These are phyloP conservation scores for Spergularia azorica DNA, from an alignment of 179 eudicot genomes.

Conservation along the genomic window DNA sequence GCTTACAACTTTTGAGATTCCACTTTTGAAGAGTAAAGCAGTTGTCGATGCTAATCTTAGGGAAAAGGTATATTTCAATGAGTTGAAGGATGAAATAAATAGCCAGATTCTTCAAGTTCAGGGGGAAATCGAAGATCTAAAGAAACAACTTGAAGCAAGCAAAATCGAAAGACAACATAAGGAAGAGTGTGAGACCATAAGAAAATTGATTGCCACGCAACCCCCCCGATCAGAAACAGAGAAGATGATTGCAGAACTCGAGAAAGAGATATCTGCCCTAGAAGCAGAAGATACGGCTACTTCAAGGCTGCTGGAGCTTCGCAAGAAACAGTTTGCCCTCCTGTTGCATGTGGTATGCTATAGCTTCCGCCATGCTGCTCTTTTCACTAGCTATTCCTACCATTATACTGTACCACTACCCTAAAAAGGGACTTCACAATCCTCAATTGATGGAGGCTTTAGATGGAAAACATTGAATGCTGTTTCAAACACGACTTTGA, in stretches of 20 bases:
- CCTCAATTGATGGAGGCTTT: background rate
- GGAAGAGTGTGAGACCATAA: constrained; percentile 93
- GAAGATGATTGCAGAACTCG: constrained; percentile 69
- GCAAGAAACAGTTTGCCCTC: constrained; percentile 95
- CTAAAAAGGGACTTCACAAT: background rate
- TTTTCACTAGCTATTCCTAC: background rate
- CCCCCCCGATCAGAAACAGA: constrained; percentile 88
- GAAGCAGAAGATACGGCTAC: constrained; percentile 82
- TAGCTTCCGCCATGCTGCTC: constrained; percentile 1
- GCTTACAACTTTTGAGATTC: constrained; percentile 91
- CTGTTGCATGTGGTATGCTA: constrained; percentile 89
- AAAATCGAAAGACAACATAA: constrained; percentile 96
- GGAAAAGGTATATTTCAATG: constrained; percentile 89
- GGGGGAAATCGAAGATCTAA: constrained; percentile 82
- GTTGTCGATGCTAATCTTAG: constrained; percentile 82
- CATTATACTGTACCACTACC: background rate
- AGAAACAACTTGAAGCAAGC: constrained; percentile 82
- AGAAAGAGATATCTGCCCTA: constrained; percentile 78
- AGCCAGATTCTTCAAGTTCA: constrained; percentile 79
- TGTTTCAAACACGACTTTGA: constrained; percentile 1
- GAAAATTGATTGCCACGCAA: constrained; percentile 79
- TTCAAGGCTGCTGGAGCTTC: constrained; percentile 77
- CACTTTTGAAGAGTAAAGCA: constrained; percentile 83
- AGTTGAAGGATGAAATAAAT: constrained; percentile 75
- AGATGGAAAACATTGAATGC: background rate